These are phyloP conservation scores for Bruguiera parviflora DNA, from an alignment of 345 rosid genomes.

Conservation along the genomic window DNA sequence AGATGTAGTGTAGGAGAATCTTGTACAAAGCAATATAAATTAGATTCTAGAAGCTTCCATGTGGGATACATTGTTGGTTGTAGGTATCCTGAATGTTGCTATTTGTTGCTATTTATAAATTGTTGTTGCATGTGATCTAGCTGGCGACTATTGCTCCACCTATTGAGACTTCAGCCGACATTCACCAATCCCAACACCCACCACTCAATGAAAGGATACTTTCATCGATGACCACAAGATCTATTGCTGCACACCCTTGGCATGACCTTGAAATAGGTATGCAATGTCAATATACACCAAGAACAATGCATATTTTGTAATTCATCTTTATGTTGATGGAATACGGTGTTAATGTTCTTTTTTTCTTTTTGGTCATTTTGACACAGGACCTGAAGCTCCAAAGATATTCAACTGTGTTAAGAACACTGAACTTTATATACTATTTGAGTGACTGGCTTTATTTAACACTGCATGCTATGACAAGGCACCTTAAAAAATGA, in stretches of 20 bases:
- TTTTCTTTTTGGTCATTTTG: neutral
- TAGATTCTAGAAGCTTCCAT: neutral
- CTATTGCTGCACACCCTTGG: constrained; percentile 98
- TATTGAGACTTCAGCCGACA: constrained; percentile 45
- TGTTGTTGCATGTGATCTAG: constrained; percentile 6
- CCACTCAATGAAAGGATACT: constrained; percentile 94
- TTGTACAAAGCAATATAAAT: neutral
- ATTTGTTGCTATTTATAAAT: neutral
- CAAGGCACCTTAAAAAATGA: neutral
- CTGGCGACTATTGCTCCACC: constrained; percentile 67
- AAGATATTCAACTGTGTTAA: constrained; percentile 35
- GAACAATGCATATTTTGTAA: neutral
- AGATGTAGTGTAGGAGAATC: neutral
- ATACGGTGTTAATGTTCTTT: neutral
- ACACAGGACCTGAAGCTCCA: constrained; percentile 35
- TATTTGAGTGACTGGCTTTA: neutral
- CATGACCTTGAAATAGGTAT: constrained; percentile 97
- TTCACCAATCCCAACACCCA: constrained; percentile 45
- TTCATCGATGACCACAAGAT: constrained; percentile 84
- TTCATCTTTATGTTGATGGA: neutral
- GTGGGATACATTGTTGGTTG: constrained; percentile 1
- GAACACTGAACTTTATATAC: neutral
- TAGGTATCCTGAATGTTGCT: constrained; percentile 2
- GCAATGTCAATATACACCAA: neutral
- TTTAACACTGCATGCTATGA: neutral